These are phyloP conservation scores for Cymbopogon flexuosus DNA, from an alignment of 202 grass and related monocot genomes.

Conservation along the genomic window DNA sequence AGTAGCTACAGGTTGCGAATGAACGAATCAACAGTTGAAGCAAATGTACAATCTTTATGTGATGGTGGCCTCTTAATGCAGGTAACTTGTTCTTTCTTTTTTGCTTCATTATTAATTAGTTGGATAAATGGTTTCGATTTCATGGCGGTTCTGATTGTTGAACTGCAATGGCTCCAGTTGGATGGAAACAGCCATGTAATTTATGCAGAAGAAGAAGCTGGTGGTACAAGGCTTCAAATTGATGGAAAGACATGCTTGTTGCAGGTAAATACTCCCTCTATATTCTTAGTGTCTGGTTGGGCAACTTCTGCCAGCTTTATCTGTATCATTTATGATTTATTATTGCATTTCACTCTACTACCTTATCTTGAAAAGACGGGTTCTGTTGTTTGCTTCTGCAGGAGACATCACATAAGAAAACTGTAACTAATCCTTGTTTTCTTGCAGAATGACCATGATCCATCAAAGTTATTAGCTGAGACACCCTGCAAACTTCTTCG, in stretches of 20 bases:
- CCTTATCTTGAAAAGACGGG: conserved; percentile 6
- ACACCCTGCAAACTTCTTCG: conserved; percentile 91
- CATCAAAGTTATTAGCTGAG: conserved; percentile 70
- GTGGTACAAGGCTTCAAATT: conserved; percentile 76
- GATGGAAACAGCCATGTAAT: conserved; percentile 82
- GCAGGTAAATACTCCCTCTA: conserved; percentile 38
- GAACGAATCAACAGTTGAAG: conserved; percentile 63
- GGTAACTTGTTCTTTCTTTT: conserved; percentile 38
- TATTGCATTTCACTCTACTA: conserved; percentile 22
- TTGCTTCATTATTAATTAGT: conserved; percentile 2
- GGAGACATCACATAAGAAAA: background rate
- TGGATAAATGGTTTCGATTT: conserved; percentile 9
- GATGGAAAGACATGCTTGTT: conserved; percentile 77
- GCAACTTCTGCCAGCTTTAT: background rate
- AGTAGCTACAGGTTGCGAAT: conserved; percentile 59
- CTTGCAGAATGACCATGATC: conserved; percentile 81
- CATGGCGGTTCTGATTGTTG: conserved; percentile 17
- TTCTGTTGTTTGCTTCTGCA: background rate
- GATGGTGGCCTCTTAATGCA: conserved; percentile 83
- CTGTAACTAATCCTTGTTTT: conserved; percentile 14
- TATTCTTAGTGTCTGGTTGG: background rate
- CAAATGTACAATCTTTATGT: conserved; percentile 64
- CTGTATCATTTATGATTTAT: conserved; percentile 1
- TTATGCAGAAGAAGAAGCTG: conserved; percentile 80
- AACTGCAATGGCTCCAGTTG: conserved; percentile 44